phyloP scores from a whole-genome alignment of 768 basidiomycete genomes.

The Dioszegia crocea region DNA sequence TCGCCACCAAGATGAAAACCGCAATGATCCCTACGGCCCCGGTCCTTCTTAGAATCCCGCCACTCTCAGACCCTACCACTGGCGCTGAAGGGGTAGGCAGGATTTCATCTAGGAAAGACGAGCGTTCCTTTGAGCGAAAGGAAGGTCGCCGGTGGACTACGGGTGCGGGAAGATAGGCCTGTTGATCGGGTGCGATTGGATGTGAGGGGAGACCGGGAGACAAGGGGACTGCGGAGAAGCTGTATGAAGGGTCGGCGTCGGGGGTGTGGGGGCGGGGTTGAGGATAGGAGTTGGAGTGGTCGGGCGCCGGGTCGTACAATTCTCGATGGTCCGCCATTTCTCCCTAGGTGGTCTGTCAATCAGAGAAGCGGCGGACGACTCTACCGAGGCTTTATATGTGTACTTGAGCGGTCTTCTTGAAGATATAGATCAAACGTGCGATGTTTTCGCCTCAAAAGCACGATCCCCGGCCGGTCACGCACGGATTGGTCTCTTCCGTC shows the following conservation, averaged over 20 bases:
- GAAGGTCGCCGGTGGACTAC: neutral
- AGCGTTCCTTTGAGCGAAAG: neutral
- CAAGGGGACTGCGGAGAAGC: slow-evolving; percentile 6
- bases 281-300: neutral
- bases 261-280: too few species aligned
- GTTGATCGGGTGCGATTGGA: slow-evolving; percentile 10
- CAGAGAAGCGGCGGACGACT: too few species aligned
- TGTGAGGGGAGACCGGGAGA: slow-evolving; percentile 8
- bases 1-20: slow-evolving; percentile 24
- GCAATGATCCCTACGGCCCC: slow-evolving; percentile 20
- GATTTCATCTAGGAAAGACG: slow-evolving; percentile 30
- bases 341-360: neutral
- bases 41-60: slow-evolving; percentile 17
- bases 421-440: neutral
- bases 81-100: slow-evolving; percentile 15
- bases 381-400: too few species aligned
- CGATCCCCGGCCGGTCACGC: too few species aligned
- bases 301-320: neutral
- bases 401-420: neutral
- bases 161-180: slow-evolving; percentile 8
- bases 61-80: neutral
- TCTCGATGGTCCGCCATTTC: neutral
- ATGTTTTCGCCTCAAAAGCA: too few species aligned
- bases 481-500: too few species aligned
- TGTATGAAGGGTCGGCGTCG: neutral